These are phyloP conservation scores for Hygrocybe coccinea DNA, from an alignment of 768 basidiomycete genomes.

Conservation along the genomic window DNA sequence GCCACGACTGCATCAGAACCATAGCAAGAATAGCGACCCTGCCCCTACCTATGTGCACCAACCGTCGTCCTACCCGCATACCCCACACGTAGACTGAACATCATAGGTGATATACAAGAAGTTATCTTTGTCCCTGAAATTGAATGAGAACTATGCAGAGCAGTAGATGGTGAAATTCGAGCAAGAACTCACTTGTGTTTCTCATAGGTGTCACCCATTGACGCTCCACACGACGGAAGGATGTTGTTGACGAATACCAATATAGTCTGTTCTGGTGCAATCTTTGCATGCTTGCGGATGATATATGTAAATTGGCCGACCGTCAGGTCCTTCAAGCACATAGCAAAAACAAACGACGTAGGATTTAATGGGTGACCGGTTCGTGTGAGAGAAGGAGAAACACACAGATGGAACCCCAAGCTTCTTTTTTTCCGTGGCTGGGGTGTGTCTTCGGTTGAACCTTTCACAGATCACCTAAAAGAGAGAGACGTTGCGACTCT, in stretches of 20 bases:
- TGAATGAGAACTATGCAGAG: constrained; percentile 23
- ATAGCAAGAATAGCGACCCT: too few species aligned
- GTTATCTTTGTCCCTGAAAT: constrained; percentile 88
- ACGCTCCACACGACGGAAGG: constrained; percentile 92
- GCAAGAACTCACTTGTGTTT: constrained; percentile 88
- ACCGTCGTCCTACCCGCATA: too few species aligned
- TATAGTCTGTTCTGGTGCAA: constrained; percentile 98
- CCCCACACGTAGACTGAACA: too few species aligned
- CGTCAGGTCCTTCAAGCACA: constrained; percentile 74
- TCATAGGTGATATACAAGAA: constrained; percentile 98
- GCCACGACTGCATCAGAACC: too few species aligned
- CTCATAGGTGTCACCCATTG: constrained; percentile 99
- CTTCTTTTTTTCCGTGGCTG: constrained; percentile 99
- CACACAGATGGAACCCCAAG: constrained; percentile 94
- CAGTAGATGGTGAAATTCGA: constrained; percentile 3
- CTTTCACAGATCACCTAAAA: constrained; percentile 97
- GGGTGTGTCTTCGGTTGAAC: constrained; percentile 96
- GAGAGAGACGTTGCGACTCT: neutral
- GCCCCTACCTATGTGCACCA: too few species aligned
- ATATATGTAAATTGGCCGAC: constrained; percentile 99
- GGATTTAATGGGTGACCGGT: constrained; percentile 1
- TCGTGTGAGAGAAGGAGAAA: constrained; percentile 6
- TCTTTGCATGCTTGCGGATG: constrained; percentile 99
- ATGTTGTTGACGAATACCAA: constrained; percentile 99
- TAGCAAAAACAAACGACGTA: neutral